phyloP scores from a whole-genome alignment of 805 yeast species.

The Wickerhamomyces queroliae region DNA sequence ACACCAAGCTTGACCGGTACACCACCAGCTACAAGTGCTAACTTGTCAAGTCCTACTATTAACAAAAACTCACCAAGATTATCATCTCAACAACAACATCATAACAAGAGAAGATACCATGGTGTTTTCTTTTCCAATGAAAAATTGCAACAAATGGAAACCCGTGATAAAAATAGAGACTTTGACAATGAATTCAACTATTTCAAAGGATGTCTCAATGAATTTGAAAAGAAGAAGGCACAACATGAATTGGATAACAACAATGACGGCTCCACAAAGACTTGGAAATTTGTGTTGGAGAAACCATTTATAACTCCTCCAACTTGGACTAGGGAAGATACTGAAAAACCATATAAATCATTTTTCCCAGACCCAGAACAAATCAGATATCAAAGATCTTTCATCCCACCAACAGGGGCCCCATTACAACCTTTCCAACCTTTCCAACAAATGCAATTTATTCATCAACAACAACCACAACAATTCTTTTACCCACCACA shows the following conservation, averaged over 20 bases:
- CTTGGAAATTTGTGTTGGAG: slow-evolving; percentile 45
- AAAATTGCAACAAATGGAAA: slow-evolving; percentile 21
- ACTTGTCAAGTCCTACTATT: slow-evolving; percentile 13
- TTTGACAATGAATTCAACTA: slow-evolving; percentile 19
- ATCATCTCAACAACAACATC: slow-evolving; percentile 4
- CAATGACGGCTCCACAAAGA: slow-evolving; percentile 18
- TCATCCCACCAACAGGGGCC: slow-evolving; percentile 4
- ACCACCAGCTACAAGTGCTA: slow-evolving; percentile 9
- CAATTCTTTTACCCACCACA: slow-evolving; percentile 1
- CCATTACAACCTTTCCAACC: slow-evolving; percentile 7
- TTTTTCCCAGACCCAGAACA: slow-evolving; percentile 37
- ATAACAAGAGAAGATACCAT: not conserved
- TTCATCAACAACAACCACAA: slow-evolving; percentile 11
- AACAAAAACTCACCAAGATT: slow-evolving; percentile 20
- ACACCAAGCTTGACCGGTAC: slow-evolving; percentile 37
- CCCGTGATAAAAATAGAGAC: slow-evolving; percentile 18
- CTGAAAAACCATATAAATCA: slow-evolving; percentile 49
- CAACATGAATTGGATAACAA: slow-evolving; percentile 12
- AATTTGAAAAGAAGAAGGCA: slow-evolving; percentile 12
- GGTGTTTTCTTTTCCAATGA: slow-evolving; percentile 14
- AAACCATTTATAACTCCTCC: slow-evolving; percentile 71
- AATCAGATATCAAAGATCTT: slow-evolving; percentile 4
- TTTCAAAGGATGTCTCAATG: slow-evolving; percentile 21
- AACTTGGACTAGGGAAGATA: slow-evolving; percentile 53
- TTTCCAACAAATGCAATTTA: slow-evolving; percentile 16